Conservation (phyloP, 2,329 filamentous ascomycete genomes). For the Nothophaeocryptopus gaeumannii region DNA sequence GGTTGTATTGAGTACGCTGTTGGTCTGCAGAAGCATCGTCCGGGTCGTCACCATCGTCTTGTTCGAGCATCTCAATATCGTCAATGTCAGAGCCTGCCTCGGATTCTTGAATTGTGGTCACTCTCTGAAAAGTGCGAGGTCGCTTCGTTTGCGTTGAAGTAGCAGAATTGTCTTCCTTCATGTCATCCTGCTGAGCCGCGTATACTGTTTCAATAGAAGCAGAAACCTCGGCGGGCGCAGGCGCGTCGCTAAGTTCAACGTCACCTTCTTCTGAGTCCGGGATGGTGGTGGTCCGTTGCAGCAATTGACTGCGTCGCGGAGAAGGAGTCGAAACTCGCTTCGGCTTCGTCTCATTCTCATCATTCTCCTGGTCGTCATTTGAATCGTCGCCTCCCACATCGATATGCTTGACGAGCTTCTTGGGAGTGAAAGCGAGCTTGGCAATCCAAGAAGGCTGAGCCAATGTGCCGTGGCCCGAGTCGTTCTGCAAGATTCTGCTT, state of each 20-base stretch:
- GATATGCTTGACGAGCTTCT: constrained; percentile 1
- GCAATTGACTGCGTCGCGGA: not conserved
- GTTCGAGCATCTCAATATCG: not conserved
- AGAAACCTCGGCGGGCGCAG: too few relatives aligned
- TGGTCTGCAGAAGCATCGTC: not conserved
- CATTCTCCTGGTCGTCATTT: too few relatives aligned
- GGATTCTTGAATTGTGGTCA: constrained; percentile 7
- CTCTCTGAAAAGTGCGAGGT: constrained; percentile 1
- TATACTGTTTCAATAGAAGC: too few relatives aligned
- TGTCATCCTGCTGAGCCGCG: too few relatives aligned
- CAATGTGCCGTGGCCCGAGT: not conserved
- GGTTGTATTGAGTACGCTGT: not conserved
- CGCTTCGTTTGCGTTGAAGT: too few relatives aligned
- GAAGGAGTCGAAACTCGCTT: too few relatives aligned
- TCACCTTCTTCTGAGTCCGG: constrained; percentile 18
- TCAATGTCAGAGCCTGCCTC: constrained; percentile 1
- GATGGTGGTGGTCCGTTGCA: constrained; percentile 12
- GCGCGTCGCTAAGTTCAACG: constrained; percentile 1
- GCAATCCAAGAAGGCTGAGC: constrained; percentile 1
- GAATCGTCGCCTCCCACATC: not conserved
- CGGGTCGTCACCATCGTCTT: not conserved
- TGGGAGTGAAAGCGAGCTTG: constrained; percentile 13
- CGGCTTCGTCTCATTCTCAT: too few relatives aligned
- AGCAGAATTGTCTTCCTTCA: too few relatives aligned
- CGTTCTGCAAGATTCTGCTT: constrained; percentile 4